Evolutionary conservation across 176 grass and related monocot species (phyloP), one percentile per base, ranked within the genome.

Genomic region (Poa pratensis): DNA sequence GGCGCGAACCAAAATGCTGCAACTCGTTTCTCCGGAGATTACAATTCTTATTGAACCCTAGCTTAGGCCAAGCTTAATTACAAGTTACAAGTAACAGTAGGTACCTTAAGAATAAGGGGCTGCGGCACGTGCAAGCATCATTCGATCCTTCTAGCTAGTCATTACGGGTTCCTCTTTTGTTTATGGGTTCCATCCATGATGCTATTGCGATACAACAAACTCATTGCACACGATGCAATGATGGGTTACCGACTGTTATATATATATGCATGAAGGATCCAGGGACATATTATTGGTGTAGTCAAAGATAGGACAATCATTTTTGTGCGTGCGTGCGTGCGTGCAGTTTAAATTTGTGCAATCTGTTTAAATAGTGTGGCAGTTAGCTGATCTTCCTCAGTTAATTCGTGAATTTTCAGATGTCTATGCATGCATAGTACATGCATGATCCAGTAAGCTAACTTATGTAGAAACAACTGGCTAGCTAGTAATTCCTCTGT

Each of bases 1-100:
- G 85, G 72, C 84, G 53, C 72, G 64, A 91, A 86, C 76, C 79
- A 87, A 59, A 28, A 81, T 42, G 2, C 40, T 42, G 40, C 40
- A 42, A 42, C 7, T 42, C 40, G 40, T 42, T 42, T 9, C 1
- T 42, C 40, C 40, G 7, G 40, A 42, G 40, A 42, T 42, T 42
- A 8, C 40, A 42, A 9, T 9, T 42, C 40, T 42, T 7, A 40
- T 32, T 35, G 3, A 40, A 42, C 40, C 40, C 40, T 42, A 42
- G 40, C 40, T 42, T 42, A 42, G 40, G 40, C 40, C 40, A 9
- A 42, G 40, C 6, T 42, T 32, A 32, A 32, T 32, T 42, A 42
- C 40, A 42, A 42, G 40, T 42, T 42, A 42, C 40, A 42, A 42
- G 40, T 42, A 42, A 42, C 40, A 9, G 40, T 42, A 42, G 6